Percentiles rank a stretch among this genome's conserved stretches.
Evolutionary conservation across 2,329 filamentous ascomycete genomes (phyloP).

Genomic region (Beauveria medogensis): DNA sequence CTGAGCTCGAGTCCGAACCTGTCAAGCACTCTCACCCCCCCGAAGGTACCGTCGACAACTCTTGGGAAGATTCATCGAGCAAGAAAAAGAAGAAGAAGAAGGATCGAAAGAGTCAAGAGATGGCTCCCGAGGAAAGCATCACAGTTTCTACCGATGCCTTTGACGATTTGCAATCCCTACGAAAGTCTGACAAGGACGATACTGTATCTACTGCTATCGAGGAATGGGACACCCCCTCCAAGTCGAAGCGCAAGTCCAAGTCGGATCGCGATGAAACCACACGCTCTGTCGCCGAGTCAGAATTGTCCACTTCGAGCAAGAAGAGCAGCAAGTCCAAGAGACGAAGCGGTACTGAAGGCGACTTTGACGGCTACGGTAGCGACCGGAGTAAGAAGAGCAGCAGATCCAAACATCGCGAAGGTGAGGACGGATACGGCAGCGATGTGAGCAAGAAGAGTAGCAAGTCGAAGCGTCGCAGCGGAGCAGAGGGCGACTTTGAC

Average conservation of each 20-base stretch:
- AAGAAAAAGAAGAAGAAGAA: conserved; percentile 30
- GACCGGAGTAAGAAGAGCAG: conserved; percentile 33
- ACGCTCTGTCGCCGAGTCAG: conserved; percentile 27
- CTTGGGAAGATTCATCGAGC: conserved; percentile 22
- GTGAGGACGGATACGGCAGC: conserved; percentile 25
- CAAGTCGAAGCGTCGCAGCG: conserved; percentile 31
- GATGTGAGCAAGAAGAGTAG: conserved; percentile 33
- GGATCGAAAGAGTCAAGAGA: conserved; percentile 21
- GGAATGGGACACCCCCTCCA: conserved; percentile 28
- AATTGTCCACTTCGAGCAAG: conserved; percentile 22
- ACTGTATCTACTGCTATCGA: conserved; percentile 16
- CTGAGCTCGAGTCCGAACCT: not conserved
- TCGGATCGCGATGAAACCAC: conserved; percentile 24
- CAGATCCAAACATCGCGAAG: conserved; percentile 31
- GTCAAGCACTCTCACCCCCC: not conserved
- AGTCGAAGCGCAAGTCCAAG: conserved; percentile 23
- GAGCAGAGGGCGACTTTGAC: conserved; percentile 27
- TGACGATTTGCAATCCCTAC: conserved; percentile 18
- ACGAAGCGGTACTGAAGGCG: conserved; percentile 28
- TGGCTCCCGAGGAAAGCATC: conserved; percentile 19
- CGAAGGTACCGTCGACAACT: conserved; percentile 15
- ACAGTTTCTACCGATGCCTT: conserved; percentile 24
- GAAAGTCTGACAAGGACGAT: conserved; percentile 25
- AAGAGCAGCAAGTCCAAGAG: conserved; percentile 33
- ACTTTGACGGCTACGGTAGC: conserved; percentile 24